These are phyloP conservation scores for Protomyces macrosporus DNA, from an alignment of 1,139 yeast species.

Conservation along the genomic window DNA sequence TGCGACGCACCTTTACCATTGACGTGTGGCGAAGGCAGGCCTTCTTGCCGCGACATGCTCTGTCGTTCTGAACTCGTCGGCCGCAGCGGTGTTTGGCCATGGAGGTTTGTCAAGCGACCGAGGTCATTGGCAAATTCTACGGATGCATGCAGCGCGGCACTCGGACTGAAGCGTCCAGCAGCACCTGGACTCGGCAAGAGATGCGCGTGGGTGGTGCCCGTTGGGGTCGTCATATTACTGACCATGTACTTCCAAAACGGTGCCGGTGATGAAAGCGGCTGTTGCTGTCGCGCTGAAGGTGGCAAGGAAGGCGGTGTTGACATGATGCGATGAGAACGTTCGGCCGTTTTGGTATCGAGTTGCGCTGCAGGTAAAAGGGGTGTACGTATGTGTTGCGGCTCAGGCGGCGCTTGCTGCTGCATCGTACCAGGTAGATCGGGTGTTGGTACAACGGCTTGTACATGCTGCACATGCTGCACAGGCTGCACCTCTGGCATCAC, in stretches of 20 bases:
- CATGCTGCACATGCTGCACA: background rate
- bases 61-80: background rate
- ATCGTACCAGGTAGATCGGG: background rate
- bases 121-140: background rate
- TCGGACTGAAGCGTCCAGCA: background rate
- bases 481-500: background rate
- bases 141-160: background rate
- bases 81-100: slow-evolving; percentile 1
- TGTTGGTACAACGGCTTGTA: background rate
- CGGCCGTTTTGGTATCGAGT: background rate
- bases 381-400: background rate
- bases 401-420: background rate
- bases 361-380: background rate
- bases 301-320: slow-evolving; percentile 19
- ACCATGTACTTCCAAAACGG: slow-evolving; percentile 44
- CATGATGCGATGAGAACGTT: slow-evolving; percentile 5
- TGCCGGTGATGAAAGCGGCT: slow-evolving; percentile 39
- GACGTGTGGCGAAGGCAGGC: background rate
- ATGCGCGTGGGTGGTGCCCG: slow-evolving; percentile 3
- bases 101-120: background rate
- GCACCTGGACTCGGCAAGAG: background rate
- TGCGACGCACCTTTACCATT: background rate
- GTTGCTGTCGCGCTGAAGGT: slow-evolving; percentile 9
- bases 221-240: slow-evolving; percentile 24
- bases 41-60: background rate